Conservation (phyloP, 2,329 filamentous ascomycete genomes). For the Hawksworthiomyces lignivorus region DNA sequence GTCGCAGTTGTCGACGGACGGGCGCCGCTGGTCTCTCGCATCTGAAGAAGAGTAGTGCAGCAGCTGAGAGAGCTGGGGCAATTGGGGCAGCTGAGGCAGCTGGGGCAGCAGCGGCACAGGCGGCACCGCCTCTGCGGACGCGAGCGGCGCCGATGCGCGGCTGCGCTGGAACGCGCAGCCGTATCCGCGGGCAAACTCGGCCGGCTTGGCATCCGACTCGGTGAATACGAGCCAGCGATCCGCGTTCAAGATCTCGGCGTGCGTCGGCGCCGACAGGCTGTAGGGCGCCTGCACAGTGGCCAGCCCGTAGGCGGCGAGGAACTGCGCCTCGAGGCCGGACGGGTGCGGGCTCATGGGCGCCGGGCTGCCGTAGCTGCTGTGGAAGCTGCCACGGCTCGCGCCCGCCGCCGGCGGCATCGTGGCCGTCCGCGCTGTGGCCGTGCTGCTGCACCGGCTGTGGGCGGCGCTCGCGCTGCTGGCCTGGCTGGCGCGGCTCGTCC, state of each 20-base stretch:
- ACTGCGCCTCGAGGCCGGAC: conserved; percentile 30
- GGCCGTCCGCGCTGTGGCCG: not conserved
- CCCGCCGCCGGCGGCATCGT: not conserved
- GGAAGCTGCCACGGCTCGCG: too few species aligned
- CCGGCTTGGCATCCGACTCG: conserved; percentile 30
- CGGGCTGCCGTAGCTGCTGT: conserved; percentile 14
- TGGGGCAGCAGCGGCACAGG: not conserved
- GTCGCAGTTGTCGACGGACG: conserved; percentile 16
- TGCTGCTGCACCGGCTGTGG: not conserved
- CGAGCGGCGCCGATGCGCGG: conserved; percentile 16
- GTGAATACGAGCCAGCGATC: conserved; percentile 47
- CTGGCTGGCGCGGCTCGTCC: not conserved
- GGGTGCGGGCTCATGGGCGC: conserved; percentile 9
- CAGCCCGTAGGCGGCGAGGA: conserved; percentile 48
- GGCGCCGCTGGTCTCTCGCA: conserved; percentile 11
- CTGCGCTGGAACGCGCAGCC: conserved; percentile 46
- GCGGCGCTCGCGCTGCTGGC: conserved; percentile 5
- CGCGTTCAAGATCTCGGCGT: conserved; percentile 40
- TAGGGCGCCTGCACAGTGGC: conserved; percentile 44
- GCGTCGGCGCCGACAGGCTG: conserved; percentile 41
- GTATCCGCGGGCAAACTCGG: conserved; percentile 45
- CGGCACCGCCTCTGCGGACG: too few species aligned
- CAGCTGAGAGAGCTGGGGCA: too few species aligned
- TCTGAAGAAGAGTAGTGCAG: too few species aligned
- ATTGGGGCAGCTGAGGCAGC: conserved; percentile 1